Evolutionary conservation across 2,329 filamentous ascomycete species (phyloP), one percentile per base, ranked within the genome.

Genomic region (Pseudocercospora crystallina): DNA sequence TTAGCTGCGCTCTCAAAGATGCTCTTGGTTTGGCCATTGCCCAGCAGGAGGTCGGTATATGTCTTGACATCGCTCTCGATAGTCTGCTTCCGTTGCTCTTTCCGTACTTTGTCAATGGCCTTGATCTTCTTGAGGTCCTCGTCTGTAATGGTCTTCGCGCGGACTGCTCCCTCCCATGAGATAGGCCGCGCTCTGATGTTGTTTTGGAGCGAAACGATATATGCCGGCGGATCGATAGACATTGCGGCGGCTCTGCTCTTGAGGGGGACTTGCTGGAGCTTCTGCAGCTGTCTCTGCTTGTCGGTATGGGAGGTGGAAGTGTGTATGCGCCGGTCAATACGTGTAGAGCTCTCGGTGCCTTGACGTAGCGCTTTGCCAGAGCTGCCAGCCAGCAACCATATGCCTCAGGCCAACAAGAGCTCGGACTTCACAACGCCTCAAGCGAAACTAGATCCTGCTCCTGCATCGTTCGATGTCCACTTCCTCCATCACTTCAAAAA

Each of bases 181-280:
- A 99, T 96, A 60, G 91, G 91, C 62, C 94, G 84, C 68, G 89
- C 87, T 69, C 94, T 89, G 71, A 97, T 96, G 79, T 97, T 97
- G 82, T 89, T 95, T 78, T 96, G 91, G 62, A 96, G 81, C 62
- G 90, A 92, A 69, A 84, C 80, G 59, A 89, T 82, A 73, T 96
- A 96, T 53, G 89, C 88, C 53, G 91, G 91, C 62, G 90, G 87
- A 70, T 96, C 90, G 72, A 95, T 83, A 70, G 90, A 92, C 91
- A 96, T 96, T 54, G 29, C 60, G 61, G 52, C 61, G 61, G 14
- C 12, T 43, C 40, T 32, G 15, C 13, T 12, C 11, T 5, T 10
- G 40, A 7, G 4, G 11, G 13, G 5, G 11, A 5, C 12, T 26
- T 2, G 11, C 17, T 43, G 20, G 12, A 43, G 11, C 26, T 14